A percentile compares a stretch with the other conserved stretches of the same genome.
phyloP scores from a whole-genome alignment of 148 eudicot species.

The Euryodendron excelsum region DNA sequence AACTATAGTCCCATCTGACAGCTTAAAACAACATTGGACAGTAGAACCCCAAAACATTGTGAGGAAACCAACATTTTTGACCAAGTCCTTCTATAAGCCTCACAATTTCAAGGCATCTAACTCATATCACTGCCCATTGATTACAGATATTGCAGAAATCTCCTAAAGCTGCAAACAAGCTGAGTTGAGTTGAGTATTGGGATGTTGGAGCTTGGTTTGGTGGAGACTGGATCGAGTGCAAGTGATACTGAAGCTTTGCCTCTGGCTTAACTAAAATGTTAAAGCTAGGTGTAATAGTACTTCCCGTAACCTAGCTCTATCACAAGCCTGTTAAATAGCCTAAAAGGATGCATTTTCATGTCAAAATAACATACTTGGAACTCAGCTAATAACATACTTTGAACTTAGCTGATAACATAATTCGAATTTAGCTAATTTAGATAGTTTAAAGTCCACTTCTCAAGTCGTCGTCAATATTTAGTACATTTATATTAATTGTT shows the following conservation, averaged over 20 bases:
- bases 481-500: background rate
- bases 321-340: background rate
- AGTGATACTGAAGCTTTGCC: background rate
- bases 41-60: background rate
- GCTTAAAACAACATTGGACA: background rate
- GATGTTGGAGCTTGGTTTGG: background rate
- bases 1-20: background rate
- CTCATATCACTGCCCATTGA: background rate
- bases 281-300: background rate
- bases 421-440: background rate
- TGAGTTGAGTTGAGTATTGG: background rate
- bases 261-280: background rate
- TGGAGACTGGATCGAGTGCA: background rate
- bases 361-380: background rate
- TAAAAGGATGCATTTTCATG: background rate
- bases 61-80: background rate
- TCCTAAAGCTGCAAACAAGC: background rate
- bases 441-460: background rate
- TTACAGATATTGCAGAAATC: background rate
- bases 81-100: background rate
- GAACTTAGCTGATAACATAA: too few relatives aligned
- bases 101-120: background rate
- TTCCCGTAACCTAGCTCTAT: background rate
- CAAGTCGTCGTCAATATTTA: background rate
- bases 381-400: background rate